Evolutionary conservation across 176 grass and related monocot genomes (phyloP).

Genomic region (Musa beccarii): DNA sequence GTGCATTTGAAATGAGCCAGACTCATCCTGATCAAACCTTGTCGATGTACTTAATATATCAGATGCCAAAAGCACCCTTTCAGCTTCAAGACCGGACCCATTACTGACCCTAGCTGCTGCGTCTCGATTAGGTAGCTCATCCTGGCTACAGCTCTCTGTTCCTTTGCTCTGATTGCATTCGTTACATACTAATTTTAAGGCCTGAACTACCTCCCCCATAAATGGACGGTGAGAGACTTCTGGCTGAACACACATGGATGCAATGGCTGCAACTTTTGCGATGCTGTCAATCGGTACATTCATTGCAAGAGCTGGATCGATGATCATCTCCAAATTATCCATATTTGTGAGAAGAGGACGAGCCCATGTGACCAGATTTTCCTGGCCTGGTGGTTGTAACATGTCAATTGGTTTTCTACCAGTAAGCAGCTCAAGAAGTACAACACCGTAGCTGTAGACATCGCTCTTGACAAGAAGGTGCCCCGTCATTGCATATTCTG

Average conservation of each 20-base stretch:
- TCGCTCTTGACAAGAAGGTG: constrained; percentile 22
- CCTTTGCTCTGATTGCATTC: neutral
- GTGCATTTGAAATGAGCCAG: neutral
- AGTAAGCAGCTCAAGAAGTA: constrained; percentile 14
- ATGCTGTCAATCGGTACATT: neutral
- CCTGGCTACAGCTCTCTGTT: neutral
- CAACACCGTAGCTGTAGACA: constrained; percentile 19
- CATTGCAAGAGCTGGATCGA: neutral
- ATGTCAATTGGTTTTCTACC: constrained; percentile 18
- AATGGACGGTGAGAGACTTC: constrained; percentile 15
- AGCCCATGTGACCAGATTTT: constrained; percentile 21
- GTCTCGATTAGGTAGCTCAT: neutral
- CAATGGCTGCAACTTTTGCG: constrained; percentile 13
- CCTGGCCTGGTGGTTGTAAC: constrained; percentile 8
- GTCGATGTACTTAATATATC: neutral
- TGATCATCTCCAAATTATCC: constrained; percentile 1
- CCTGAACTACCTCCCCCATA: constrained; percentile 21
- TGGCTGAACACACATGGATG: constrained; percentile 21
- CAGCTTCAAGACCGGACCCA: neutral
- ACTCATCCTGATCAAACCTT: neutral
- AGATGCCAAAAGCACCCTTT: neutral
- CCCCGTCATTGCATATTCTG: constrained; percentile 25
- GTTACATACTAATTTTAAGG: constrained; percentile 11
- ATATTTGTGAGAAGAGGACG: constrained; percentile 9
- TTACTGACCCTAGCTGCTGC: neutral